Conservation (phyloP, 2,329 filamentous ascomycete species). For the Didymella exigua region DNA sequence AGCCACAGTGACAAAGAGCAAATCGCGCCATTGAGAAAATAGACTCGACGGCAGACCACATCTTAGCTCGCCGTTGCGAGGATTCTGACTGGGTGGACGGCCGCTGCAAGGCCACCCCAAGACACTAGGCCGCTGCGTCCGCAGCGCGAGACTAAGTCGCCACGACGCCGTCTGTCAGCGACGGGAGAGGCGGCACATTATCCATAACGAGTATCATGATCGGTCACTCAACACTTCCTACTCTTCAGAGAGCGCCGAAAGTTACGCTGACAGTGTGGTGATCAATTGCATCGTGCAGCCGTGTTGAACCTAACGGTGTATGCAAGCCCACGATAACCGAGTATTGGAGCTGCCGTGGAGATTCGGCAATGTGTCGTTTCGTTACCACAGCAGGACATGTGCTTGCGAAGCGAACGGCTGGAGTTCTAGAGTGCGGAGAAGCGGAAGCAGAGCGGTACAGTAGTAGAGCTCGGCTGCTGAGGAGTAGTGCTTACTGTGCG, state of each 20-base stretch:
- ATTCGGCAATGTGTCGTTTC: not conserved
- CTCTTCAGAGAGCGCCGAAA: too few species aligned
- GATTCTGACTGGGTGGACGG: too few species aligned
- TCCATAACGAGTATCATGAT: not conserved
- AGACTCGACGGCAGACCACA: too few species aligned
- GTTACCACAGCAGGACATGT: too few species aligned
- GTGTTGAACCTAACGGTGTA: too few species aligned
- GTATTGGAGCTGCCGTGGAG: not conserved
- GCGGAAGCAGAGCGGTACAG: not conserved
- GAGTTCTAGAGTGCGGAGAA: not conserved
- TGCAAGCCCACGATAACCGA: not conserved
- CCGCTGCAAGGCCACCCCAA: too few species aligned
- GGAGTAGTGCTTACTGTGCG: not conserved
- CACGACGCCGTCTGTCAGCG: not conserved
- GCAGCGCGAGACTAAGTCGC: not conserved
- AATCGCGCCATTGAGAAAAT: too few species aligned
- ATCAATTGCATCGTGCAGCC: too few species aligned
- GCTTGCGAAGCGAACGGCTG: too few species aligned
- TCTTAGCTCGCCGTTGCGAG: too few species aligned
- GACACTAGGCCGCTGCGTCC: not conserved
- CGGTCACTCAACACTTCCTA: not conserved
- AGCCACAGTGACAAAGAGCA: too few species aligned
- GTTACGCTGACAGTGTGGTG: too few species aligned
- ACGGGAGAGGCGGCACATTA: not conserved
- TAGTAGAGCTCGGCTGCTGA: not conserved